These are phyloP conservation scores for Ailanthus altissimus DNA, from an alignment of 345 rosid genomes.

Conservation along the genomic window DNA sequence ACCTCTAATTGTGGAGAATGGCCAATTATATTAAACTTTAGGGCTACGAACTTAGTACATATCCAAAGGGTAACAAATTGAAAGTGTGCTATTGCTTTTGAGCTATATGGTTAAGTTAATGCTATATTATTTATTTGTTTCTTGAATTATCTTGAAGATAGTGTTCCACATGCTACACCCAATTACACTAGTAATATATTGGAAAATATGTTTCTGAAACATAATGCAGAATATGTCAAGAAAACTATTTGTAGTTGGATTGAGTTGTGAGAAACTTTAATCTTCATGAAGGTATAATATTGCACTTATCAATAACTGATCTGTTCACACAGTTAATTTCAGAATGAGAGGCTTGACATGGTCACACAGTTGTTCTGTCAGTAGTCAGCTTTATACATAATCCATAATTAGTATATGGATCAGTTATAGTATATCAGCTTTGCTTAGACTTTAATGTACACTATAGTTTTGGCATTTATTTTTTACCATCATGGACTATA, in stretches of 20 bases:
- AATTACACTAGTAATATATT: slow-evolving; percentile 75
- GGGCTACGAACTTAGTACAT: background rate
- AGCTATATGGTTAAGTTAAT: slow-evolving; percentile 17
- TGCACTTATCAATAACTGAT: slow-evolving; percentile 2
- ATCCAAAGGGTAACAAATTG: slow-evolving; percentile 1
- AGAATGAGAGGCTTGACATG: too few species aligned
- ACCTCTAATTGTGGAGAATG: background rate
- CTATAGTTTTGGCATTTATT: too few species aligned
- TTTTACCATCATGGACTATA: too few species aligned
- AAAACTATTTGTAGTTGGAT: slow-evolving; percentile 60
- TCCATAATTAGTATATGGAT: too few species aligned
- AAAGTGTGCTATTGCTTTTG: background rate
- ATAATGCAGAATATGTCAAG: slow-evolving; percentile 55
- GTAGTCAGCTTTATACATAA: too few species aligned
- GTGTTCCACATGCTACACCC: slow-evolving; percentile 59
- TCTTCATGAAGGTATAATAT: slow-evolving; percentile 67
- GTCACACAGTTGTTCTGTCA: too few species aligned
- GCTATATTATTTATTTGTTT: background rate
- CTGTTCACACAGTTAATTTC: too few species aligned
- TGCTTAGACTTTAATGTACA: too few species aligned
- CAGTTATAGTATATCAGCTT: too few species aligned
- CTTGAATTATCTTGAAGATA: slow-evolving; percentile 41
- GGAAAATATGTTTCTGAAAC: slow-evolving; percentile 80
- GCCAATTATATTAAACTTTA: background rate
- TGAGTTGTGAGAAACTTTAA: slow-evolving; percentile 66